phyloP scores from a whole-genome alignment of 345 rosid genomes.

The Pugionium dolabratum region DNA sequence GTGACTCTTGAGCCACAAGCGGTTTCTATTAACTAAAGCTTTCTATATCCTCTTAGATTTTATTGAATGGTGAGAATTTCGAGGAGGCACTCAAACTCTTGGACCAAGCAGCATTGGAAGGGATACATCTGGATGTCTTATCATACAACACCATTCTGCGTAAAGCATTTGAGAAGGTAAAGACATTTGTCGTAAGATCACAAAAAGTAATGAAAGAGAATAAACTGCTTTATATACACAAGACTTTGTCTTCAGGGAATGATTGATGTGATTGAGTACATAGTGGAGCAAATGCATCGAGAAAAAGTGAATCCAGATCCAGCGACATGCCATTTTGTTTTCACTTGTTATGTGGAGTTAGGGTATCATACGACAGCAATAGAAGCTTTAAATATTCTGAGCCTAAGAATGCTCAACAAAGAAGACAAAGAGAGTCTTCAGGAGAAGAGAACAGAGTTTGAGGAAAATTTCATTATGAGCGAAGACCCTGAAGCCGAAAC shows the following conservation, averaged over 20 bases:
- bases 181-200: conserved; percentile 35
- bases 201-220: conserved; percentile 29
- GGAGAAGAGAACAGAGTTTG: conserved; percentile 51
- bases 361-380: conserved; percentile 52
- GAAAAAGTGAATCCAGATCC: conserved; percentile 67
- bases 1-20: conserved; percentile 49
- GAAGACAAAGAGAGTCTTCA: conserved; percentile 40
- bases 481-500: conserved; percentile 60
- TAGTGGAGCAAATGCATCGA: conserved; percentile 60
- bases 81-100: conserved; percentile 59
- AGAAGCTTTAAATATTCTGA: conserved; percentile 77
- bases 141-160: conserved; percentile 66
- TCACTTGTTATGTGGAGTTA: conserved; percentile 47
- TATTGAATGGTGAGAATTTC: conserved; percentile 49
- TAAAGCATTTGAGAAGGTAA: conserved; percentile 58
- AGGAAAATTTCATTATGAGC: conserved; percentile 52
- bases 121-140: conserved; percentile 49
- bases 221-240: neutral
- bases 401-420: conserved; percentile 62
- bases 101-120: conserved; percentile 55
- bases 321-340: conserved; percentile 62
- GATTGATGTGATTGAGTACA: conserved; percentile 64
- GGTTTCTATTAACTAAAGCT: conserved; percentile 28
- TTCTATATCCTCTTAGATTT: conserved; percentile 47
- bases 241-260: conserved; percentile 46